A percentile compares a stretch with the other conserved stretches of the same genome.
phyloP scores from a whole-genome alignment of 495 filamentous ascomycete species.

The Daldinia grandis region DNA sequence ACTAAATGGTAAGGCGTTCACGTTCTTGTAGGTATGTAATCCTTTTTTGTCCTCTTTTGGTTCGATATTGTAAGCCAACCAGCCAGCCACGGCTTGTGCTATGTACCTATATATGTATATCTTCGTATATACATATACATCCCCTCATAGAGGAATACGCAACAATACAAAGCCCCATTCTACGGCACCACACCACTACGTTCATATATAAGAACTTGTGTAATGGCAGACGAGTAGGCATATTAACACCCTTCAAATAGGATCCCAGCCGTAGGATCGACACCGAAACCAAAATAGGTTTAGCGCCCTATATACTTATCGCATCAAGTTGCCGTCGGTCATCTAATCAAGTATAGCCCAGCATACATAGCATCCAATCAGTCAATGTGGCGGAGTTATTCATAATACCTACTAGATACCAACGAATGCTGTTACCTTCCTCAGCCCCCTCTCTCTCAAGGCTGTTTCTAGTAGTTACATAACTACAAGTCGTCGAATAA shows the following conservation, averaged over 20 bases:
- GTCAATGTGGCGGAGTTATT: constrained; percentile 31
- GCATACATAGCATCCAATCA: neutral
- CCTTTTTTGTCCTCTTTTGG: neutral
- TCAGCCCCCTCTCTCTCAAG: constrained; percentile 12
- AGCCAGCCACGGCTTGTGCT: neutral
- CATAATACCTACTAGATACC: too few relatives aligned
- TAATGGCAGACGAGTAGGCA: neutral
- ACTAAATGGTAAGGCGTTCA: neutral
- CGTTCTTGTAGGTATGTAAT: neutral
- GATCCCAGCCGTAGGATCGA: constrained; percentile 30
- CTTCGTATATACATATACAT: neutral
- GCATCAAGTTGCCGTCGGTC: constrained; percentile 31
- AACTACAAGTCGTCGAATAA: constrained; percentile 7
- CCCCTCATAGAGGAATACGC: neutral
- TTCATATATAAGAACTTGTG: neutral
- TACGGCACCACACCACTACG: neutral
- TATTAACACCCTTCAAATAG: neutral
- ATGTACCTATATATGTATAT: too few relatives aligned
- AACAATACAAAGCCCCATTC: neutral
- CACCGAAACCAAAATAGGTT: constrained; percentile 39
- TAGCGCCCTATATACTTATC: constrained; percentile 32
- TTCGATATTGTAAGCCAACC: neutral
- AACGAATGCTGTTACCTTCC: constrained; percentile 7
- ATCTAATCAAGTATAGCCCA: constrained; percentile 42
- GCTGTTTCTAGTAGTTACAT: neutral